Conservation (phyloP, 31 red algal genomes). For the Asparagopsis taxiformis region DNA sequence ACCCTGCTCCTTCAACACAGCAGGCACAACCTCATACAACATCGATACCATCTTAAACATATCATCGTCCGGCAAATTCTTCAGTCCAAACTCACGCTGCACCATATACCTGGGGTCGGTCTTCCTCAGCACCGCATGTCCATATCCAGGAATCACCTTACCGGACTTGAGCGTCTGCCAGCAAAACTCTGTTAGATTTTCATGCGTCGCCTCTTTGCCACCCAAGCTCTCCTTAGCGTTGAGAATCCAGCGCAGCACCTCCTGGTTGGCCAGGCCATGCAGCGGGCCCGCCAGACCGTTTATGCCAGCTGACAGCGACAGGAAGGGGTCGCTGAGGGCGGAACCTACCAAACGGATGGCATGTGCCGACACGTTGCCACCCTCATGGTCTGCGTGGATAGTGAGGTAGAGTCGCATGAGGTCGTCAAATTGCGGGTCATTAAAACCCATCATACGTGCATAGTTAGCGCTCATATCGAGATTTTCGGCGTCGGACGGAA, state of each 20-base stretch:
- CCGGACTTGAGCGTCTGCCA: slow-evolving; percentile 83
- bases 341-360: slow-evolving; percentile 88
- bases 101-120: slow-evolving; percentile 91
- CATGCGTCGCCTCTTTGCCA: slow-evolving; percentile 51
- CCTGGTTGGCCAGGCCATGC: slow-evolving; percentile 96
- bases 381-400: slow-evolving; percentile 98
- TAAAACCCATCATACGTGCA: slow-evolving; percentile 83
- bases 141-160: slow-evolving; percentile 96
- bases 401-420: slow-evolving; percentile 91
- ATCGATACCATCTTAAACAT: slow-evolving; percentile 89
- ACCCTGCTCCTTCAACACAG: slow-evolving; percentile 82
- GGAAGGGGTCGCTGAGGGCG: slow-evolving; percentile 85
- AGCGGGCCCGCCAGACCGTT: slow-evolving; percentile 90
- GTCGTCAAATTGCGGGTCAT: slow-evolving; percentile 76
- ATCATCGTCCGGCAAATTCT: slow-evolving; percentile 82
- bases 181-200: slow-evolving; percentile 77
- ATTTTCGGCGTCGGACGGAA: slow-evolving; percentile 47
- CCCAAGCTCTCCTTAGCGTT: slow-evolving; percentile 66
- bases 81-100: slow-evolving; percentile 90
- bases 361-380: slow-evolving; percentile 96
- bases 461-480: slow-evolving; percentile 79
- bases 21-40: slow-evolving; percentile 90
- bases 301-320: slow-evolving; percentile 83
- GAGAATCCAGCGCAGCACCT: slow-evolving; percentile 81
- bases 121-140: slow-evolving; percentile 92